phyloP scores from a whole-genome alignment of 345 rosid genomes.

The Cardamine occulta region DNA sequence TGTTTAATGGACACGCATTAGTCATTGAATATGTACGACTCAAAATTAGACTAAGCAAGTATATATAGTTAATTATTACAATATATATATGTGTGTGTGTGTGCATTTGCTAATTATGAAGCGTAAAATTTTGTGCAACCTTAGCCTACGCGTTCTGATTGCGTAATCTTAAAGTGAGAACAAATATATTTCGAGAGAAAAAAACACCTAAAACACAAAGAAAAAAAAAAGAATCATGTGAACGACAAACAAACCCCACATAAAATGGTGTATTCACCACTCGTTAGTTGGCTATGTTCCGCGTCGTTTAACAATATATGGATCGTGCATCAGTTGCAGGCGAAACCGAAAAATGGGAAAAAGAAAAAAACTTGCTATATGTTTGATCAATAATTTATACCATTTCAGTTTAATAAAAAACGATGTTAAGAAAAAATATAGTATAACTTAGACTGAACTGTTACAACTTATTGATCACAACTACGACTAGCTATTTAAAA shows the following conservation, averaged over 20 bases:
- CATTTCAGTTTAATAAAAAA: neutral
- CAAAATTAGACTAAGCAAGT: neutral
- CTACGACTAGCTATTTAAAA: no score
- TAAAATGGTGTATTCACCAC: slow-evolving; percentile 25
- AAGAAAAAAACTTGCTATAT: neutral
- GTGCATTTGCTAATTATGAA: slow-evolving; percentile 27
- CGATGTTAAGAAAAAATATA: neutral
- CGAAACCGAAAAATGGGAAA: neutral
- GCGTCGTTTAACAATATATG: slow-evolving; percentile 14
- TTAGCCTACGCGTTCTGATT: slow-evolving; percentile 30
- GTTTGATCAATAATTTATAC: neutral
- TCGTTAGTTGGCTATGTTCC: slow-evolving; percentile 18
- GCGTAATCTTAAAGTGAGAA: slow-evolving; percentile 38
- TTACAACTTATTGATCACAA: neutral
- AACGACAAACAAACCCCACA: slow-evolving; percentile 41
- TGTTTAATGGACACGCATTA: neutral
- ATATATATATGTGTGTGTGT: neutral
- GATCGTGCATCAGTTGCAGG: slow-evolving; percentile 4
- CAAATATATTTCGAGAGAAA: neutral
- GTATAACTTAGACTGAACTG: neutral
- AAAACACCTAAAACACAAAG: neutral
- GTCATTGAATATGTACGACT: neutral
- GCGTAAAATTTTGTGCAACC: slow-evolving; percentile 30
- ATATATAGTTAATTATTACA: neutral
- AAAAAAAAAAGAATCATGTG: slow-evolving; percentile 21